Evolutionary conservation across 2,329 filamentous ascomycete species (phyloP).

Genomic region (Cordyceps militaris): DNA sequence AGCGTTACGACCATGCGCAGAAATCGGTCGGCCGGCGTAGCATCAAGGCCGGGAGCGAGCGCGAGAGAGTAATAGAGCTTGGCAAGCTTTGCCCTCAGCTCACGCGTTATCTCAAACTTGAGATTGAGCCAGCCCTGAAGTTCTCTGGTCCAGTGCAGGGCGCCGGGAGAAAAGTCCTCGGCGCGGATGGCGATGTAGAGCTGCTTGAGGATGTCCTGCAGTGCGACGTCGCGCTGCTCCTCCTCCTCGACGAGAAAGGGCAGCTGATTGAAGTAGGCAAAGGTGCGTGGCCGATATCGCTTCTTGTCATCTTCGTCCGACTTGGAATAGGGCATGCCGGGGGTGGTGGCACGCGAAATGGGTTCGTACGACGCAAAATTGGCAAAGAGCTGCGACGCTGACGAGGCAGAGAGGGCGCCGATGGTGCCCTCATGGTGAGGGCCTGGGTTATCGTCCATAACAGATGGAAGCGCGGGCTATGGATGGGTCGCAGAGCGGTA

Average conservation of each 20-base stretch:
- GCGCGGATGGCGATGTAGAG: conserved; percentile 87
- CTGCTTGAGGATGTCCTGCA: conserved; percentile 84
- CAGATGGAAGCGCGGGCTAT: not conserved
- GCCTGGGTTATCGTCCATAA: conserved; percentile 35
- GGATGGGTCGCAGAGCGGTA: not conserved
- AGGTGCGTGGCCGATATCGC: conserved; percentile 79
- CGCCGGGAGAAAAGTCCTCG: conserved; percentile 89
- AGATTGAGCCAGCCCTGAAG: conserved; percentile 90
- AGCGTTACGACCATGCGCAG: conserved; percentile 93
- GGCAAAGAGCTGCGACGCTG: conserved; percentile 26
- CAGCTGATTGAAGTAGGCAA: conserved; percentile 83
- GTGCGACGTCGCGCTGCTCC: conserved; percentile 64
- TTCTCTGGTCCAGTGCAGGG: conserved; percentile 95
- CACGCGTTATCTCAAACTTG: conserved; percentile 92
- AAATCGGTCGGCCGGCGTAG: conserved; percentile 77
- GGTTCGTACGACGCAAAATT: conserved; percentile 50
- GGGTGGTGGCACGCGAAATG: conserved; percentile 80
- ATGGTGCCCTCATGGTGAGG: conserved; percentile 25
- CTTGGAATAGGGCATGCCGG: conserved; percentile 54
- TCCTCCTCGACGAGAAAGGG: conserved; percentile 86
- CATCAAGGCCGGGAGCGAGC: conserved; percentile 82
- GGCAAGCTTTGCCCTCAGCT: conserved; percentile 74
- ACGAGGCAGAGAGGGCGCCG: conserved; percentile 26
- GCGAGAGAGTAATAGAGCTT: conserved; percentile 92
- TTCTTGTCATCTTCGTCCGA: conserved; percentile 47